Conservation (phyloP, 2,329 filamentous ascomycete species). For the Talaromyces albobiverticillius region DNA sequence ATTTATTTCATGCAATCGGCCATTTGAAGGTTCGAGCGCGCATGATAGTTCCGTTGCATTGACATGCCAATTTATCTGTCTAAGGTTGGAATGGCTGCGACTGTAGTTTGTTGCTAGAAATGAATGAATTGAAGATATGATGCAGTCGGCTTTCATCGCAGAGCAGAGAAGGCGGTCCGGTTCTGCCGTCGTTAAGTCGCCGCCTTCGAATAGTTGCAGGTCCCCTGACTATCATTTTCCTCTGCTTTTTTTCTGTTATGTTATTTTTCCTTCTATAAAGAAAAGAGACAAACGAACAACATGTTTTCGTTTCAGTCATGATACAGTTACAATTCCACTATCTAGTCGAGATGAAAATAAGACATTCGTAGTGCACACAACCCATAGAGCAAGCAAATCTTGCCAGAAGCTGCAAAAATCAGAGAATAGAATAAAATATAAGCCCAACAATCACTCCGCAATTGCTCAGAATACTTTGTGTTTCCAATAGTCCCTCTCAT, state of each 20-base stretch:
- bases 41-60: slow-evolving; percentile 2
- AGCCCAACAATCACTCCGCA: slow-evolving; percentile 8
- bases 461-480: slow-evolving; percentile 10
- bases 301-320: not conserved
- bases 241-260: not conserved
- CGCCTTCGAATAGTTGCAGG: not conserved
- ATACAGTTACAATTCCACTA: slow-evolving; percentile 13
- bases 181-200: not conserved
- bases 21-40: slow-evolving; percentile 17
- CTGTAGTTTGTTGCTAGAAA: not conserved
- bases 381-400: not conserved
- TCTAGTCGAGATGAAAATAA: not conserved
- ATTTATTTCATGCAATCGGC: slow-evolving; percentile 20
- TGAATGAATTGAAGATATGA: slow-evolving; percentile 3
- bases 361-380: not conserved
- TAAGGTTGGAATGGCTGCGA: no score
- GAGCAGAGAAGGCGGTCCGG: not conserved
- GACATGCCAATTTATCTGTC: not conserved
- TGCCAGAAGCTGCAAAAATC: slow-evolving; percentile 14
- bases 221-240: not conserved
- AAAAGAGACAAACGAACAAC: not conserved
- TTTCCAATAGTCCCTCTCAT: slow-evolving; percentile 6
- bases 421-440: slow-evolving; percentile 18
- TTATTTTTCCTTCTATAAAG: not conserved
- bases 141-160: not conserved